phyloP scores from a whole-genome alignment of 768 basidiomycete genomes.

The Clavulina sp. region DNA sequence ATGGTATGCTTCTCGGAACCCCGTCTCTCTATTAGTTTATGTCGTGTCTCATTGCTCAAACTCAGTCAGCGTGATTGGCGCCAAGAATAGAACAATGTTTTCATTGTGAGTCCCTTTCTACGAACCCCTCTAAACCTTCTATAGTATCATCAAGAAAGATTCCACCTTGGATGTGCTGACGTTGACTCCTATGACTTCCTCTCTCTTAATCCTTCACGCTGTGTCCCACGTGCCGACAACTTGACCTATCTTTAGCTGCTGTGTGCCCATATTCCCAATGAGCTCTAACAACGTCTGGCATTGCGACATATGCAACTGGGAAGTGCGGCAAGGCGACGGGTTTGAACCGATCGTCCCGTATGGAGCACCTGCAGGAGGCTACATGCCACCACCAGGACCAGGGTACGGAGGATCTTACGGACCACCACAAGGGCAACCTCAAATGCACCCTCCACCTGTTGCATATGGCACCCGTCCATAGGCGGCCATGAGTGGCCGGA shows the following conservation, averaged over 20 bases:
- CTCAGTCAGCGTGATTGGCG: conserved; percentile 39
- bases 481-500: no score
- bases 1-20: conserved; percentile 28
- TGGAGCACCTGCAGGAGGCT: no score
- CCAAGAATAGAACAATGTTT: conserved; percentile 55
- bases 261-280: conserved; percentile 52
- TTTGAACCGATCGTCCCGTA: conserved; percentile 23
- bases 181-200: background rate
- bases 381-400: conserved; percentile 5
- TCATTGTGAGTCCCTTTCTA: conserved; percentile 29
- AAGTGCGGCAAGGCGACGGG: conserved; percentile 15
- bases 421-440: background rate
- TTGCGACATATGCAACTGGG: conserved; percentile 57
- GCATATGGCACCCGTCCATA: no score
- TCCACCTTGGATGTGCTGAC: background rate
- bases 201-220: background rate
- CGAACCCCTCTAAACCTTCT: background rate
- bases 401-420: background rate
- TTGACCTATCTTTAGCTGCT: conserved; percentile 20
- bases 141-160: background rate
- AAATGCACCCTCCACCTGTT: background rate
- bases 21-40: background rate
- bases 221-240: background rate
- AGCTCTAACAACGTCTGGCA: conserved; percentile 45
- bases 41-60: background rate